These are phyloP conservation scores for Gynochthodes officinalis DNA, from an alignment of 257 asterid genomes.

Conservation along the genomic window DNA sequence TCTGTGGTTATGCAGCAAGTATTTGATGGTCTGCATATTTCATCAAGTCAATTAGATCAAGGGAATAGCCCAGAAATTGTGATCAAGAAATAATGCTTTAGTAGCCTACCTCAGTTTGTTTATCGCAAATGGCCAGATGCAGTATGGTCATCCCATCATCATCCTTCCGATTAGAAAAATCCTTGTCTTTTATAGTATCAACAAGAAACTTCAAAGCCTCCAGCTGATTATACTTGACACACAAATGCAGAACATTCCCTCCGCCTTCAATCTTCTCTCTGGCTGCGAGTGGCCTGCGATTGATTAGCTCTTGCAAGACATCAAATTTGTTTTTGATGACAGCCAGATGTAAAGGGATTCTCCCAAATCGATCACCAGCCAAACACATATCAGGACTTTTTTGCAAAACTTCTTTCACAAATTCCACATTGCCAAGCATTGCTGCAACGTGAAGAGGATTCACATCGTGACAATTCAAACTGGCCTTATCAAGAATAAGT, in stretches of 20 bases:
- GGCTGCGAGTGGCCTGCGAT: slow-evolving; percentile 19
- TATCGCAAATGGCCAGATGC: neutral
- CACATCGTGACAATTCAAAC: slow-evolving; percentile 15
- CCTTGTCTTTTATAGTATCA: slow-evolving; percentile 8
- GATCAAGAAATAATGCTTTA: too few relatives aligned
- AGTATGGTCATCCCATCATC: slow-evolving; percentile 37
- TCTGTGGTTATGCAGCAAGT: neutral
- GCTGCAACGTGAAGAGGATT: slow-evolving; percentile 45
- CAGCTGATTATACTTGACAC: slow-evolving; percentile 28
- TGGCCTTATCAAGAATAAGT: slow-evolving; percentile 16
- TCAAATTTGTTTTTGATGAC: slow-evolving; percentile 29
- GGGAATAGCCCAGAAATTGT: too few relatives aligned
- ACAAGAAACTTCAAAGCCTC: slow-evolving; percentile 32
- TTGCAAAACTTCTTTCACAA: slow-evolving; percentile 16
- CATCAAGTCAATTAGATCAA: neutral
- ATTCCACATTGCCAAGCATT: slow-evolving; percentile 22
- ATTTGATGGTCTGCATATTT: slow-evolving; percentile 8
- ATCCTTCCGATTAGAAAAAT: slow-evolving; percentile 17
- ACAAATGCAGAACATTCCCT: slow-evolving; percentile 35
- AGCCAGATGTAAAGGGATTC: slow-evolving; percentile 40
- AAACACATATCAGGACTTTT: slow-evolving; percentile 22
- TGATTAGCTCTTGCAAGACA: slow-evolving; percentile 26
- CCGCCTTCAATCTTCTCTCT: slow-evolving; percentile 12
- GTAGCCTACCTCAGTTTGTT: neutral
- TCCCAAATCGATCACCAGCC: slow-evolving; percentile 26